Evolutionary conservation across 169 alveolate genomes (phyloP), one percentile per base, ranked within the genome.

Genomic region (Eimeria sp.): DNA sequence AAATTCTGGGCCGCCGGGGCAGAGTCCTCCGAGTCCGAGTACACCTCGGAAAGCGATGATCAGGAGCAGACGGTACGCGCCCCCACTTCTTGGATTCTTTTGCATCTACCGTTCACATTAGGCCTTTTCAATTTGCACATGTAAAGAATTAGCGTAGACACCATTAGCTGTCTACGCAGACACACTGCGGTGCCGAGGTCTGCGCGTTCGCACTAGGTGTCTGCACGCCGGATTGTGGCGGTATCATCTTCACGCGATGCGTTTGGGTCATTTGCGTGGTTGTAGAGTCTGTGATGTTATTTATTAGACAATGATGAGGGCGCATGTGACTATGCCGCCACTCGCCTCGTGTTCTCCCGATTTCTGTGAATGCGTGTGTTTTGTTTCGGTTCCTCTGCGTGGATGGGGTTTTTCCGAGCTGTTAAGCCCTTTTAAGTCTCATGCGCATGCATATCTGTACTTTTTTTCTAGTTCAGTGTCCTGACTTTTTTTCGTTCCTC

Each of bases 1-100:
- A 94, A 94, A 34, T 94, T 94, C 84, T 94, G 96, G 96, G 96
- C 96, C 67, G 96, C 95, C 13, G 96, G 95, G 84, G 88, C 92
- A 40, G 96, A 94, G 43, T 89, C 87, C 83, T 63, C 84, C 14
- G 96, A 94, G 40, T 94, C 96, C 0, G 96, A 94, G 34, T 83
- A 87, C 49, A 72, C 94, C 45, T 72, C 89, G 54, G 95, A 75
- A 45, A 75, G 87, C 58, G 84, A 70, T 47, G 95, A 72, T 51
- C 87, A 72, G 95, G 95, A 89, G 84, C 89, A 70, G 89, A 57
- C 4, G 45, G 95, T 72, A 14, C n/a, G 84, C 75, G 16, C 43
- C 75, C 87, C 78, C 84, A 58, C 61, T 30, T 51, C 16, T 18
- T 51, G 9, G 43, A 58, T 51, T 80, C 87, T 43, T 27, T 30